Base-by-base conservation (phyloP, 768 basidiomycete species). In the Pleurotus giganteus region DNA sequence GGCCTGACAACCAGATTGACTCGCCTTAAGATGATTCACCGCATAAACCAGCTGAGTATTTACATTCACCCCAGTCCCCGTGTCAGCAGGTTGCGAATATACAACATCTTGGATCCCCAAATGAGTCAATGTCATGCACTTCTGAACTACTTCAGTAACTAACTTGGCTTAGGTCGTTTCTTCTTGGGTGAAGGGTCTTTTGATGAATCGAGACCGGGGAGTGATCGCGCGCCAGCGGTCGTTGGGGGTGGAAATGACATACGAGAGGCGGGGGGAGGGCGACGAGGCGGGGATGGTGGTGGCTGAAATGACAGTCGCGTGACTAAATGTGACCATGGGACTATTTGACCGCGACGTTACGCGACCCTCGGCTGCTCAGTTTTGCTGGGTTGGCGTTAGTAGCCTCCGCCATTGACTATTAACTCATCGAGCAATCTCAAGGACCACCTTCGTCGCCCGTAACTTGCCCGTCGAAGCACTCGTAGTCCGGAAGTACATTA, bases 21-120 rank as follows among this genome's bases (percentile, higher is more conserved):
- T 55, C 63, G 89, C 89, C 76, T 90, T 94, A 57, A 95, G 80
- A 68, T 87, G 80, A 59, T 85, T 84, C 23, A 95, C 85, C 4
- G 88, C 88, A 64, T 91, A 92, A 2, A 93, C 84, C 27, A 95
- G 77, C 68, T 94, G 91, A 0, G 93, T 95, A 62, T 91, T 91
- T 56, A 89, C 77, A 74, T 95, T 90, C 50, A 72, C 79, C 8
- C 91, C 91, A 13, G 85, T 82, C 4, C 89, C 89, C 1, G 88
- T 91, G 65, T 93, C 85, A n/a, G 86, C 86, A 13, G 93, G 91
- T 67, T 94, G 92, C 11, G 92, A 91, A 67, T 86, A 91, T 13
- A 91, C 88, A 60, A 90, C 44, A 42, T 63, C 27, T 37, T 24
- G 3, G 26, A 7, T 15, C 4, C 31, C 23, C 26, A 12, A 27